These are phyloP conservation scores for Fusarium kyushuense DNA, from an alignment of 2,329 filamentous ascomycete species.

Conservation along the genomic window DNA sequence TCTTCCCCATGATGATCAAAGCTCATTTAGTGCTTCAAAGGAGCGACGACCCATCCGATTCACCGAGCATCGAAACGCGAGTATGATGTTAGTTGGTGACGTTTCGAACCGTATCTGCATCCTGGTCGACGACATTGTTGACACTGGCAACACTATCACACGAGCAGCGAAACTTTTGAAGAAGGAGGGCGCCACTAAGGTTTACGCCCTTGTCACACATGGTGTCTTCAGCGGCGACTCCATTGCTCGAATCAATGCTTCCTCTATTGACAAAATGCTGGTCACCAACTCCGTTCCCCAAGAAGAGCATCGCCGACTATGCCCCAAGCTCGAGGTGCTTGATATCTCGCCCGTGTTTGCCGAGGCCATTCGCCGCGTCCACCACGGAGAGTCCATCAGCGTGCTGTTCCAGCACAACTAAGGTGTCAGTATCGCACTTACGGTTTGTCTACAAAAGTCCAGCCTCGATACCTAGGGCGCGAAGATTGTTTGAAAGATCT, in stretches of 20 bases:
- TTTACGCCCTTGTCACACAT: slow-evolving; percentile 94
- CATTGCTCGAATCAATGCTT: slow-evolving; percentile 93
- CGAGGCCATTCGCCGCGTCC: slow-evolving; percentile 94
- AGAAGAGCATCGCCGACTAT: slow-evolving; percentile 79
- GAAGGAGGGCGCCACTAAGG: slow-evolving; percentile 90
- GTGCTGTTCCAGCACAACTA: slow-evolving; percentile 75
- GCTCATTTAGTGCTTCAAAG: slow-evolving; percentile 59
- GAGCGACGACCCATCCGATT: slow-evolving; percentile 91
- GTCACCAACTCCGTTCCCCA: slow-evolving; percentile 97
- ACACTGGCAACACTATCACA: slow-evolving; percentile 97
- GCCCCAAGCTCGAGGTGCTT: slow-evolving; percentile 90
- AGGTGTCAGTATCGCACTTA: slow-evolving; percentile 14
- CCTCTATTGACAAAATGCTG: slow-evolving; percentile 90
- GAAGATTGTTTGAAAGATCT: slow-evolving; percentile 4
- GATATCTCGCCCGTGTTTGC: slow-evolving; percentile 92
- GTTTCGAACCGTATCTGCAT: slow-evolving; percentile 86
- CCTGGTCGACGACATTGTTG: slow-evolving; percentile 91
- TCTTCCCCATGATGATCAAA: slow-evolving; percentile 51
- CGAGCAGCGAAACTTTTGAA: slow-evolving; percentile 96
- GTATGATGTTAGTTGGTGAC: slow-evolving; percentile 95
- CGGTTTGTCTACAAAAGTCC: slow-evolving; percentile 30
- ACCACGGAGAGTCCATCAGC: slow-evolving; percentile 98
- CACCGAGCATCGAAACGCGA: slow-evolving; percentile 88
- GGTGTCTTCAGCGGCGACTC: slow-evolving; percentile 96
- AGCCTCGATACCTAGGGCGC: slow-evolving; percentile 25